Evolutionary conservation across 805 yeast genomes (phyloP), one percentile per base, ranked within the genome.

Genomic region (Isabelozyma gotoi): DNA sequence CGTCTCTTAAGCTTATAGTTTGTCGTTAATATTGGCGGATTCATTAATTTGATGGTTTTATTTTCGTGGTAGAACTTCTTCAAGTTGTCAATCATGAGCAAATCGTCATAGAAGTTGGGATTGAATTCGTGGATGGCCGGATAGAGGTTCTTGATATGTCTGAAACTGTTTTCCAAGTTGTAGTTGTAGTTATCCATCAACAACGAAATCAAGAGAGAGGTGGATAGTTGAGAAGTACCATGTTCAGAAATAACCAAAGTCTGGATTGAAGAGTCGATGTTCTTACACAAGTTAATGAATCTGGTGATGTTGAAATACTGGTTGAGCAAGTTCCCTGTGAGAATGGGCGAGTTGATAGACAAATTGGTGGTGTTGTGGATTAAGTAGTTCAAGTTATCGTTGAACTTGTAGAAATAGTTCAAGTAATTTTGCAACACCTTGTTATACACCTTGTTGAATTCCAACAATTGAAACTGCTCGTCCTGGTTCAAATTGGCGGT

Each of bases 141-240:
- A 15, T 57, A 46, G 4, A 46, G 42, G 19, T 29, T 18, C 32
- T 51, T 48, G 8, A 37, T 19, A 32, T 57, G 46, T 39, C 55
- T 51, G 43, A 60, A 57, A 39, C 71, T 55, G 7, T 65, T 57
- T 19, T 51, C 56, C 24, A 67, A 54, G 45, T 71, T 64, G 44
- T 60, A 67, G 43, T 59, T 58, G 48, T 71, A 71, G 41, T 49
- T 53, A 50, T 71, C 76, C 75, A 71, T 71, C 47, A 69, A 56
- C 42, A 64, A 67, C 36, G 71, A 63, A 17, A 67, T 58, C 5
- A 63, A 48, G 40, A 71, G 51, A 10, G 67, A 64, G 3, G 67
- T 67, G 19, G 72, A 59, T 17, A 62, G 44, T 36, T 46, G 48
- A 39, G 47, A 50, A 34, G 49, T 47, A 2, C 68, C 68, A 27